Percentiles rank a stretch among this genome's conserved stretches.
phyloP scores from a whole-genome alignment of 306 rosid species.

The Lathyrus oleraceus region DNA sequence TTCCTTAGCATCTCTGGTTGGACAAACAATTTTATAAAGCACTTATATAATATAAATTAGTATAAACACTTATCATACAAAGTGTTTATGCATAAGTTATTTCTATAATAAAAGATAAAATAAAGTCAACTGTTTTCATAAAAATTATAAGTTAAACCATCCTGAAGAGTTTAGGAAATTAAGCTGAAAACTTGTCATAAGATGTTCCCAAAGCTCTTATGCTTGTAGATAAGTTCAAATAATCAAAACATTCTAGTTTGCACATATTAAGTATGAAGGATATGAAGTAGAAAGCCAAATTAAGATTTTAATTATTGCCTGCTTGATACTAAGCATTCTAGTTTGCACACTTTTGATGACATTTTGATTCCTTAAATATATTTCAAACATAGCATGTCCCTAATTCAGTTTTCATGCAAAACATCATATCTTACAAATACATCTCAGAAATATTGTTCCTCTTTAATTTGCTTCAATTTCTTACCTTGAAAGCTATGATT shows the following conservation, averaged over 20 bases:
- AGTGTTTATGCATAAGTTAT: neutral
- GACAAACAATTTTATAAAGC: neutral
- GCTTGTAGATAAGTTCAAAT: no score
- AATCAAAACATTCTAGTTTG: no score
- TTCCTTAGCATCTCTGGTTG: neutral
- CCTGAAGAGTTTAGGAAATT: neutral
- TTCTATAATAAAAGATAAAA: neutral
- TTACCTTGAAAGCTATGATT: constrained; percentile 46
- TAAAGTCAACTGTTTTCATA: neutral
- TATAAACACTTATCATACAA: neutral
- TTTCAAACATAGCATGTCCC: constrained; percentile 30
- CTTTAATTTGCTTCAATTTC: constrained; percentile 9
- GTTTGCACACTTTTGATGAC: constrained; percentile 23
- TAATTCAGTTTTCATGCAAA: constrained; percentile 24
- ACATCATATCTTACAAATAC: constrained; percentile 30
- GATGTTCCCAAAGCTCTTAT: neutral
- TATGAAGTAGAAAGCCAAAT: no score
- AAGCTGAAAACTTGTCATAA: neutral
- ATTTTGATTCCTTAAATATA: constrained; percentile 12
- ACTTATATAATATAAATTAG: neutral
- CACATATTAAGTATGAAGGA: no score
- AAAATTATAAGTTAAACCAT: neutral
- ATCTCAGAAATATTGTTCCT: constrained; percentile 23
- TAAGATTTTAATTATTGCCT: constrained; percentile 20
- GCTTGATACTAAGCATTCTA: constrained; percentile 40